phyloP scores from a whole-genome alignment of 2,329 filamentous ascomycete species.

The Trichophyton rubrum region DNA sequence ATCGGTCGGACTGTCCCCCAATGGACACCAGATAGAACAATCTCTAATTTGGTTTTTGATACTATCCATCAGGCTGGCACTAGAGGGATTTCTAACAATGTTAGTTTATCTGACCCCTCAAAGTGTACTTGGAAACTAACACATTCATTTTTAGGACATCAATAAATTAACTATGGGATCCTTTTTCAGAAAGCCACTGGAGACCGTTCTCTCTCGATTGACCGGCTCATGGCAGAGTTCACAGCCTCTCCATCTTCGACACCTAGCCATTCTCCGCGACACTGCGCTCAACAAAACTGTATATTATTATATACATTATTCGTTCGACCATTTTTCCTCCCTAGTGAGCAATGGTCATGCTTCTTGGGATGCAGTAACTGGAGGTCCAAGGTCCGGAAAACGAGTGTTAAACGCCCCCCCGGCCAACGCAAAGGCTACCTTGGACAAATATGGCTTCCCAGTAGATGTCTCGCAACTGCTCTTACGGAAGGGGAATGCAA shows the following conservation, averaged over 20 bases:
- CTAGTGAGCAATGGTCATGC: conserved; percentile 40
- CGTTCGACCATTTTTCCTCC: conserved; percentile 40
- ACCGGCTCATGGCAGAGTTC: conserved; percentile 45
- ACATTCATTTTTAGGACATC: conserved; percentile 24
- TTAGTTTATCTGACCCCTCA: conserved; percentile 15
- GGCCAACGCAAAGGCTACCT: conserved; percentile 22
- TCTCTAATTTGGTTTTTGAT: conserved; percentile 43
- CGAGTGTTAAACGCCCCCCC: conserved; percentile 18
- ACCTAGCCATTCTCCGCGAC: conserved; percentile 45
- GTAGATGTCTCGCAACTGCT: conserved; percentile 24
- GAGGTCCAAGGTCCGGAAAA: conserved; percentile 21
- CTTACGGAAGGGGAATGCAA: conserved; percentile 31
- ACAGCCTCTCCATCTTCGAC: conserved; percentile 46
- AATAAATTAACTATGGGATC: conserved; percentile 35
- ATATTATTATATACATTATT: conserved; percentile 44
- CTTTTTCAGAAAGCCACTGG: conserved; percentile 44
- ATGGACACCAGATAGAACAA: conserved; percentile 43
- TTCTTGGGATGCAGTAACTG: conserved; percentile 42
- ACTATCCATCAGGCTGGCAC: conserved; percentile 36
- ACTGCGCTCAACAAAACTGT: conserved; percentile 36
- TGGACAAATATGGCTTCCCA: conserved; percentile 40
- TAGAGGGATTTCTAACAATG: conserved; percentile 38
- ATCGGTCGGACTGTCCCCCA: conserved; percentile 33
- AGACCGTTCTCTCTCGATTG: conserved; percentile 40
- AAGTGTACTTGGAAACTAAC: conserved; percentile 4